phyloP scores from a whole-genome alignment of 2,329 filamentous ascomycete species.

The Chalaropsis ovoidea region DNA sequence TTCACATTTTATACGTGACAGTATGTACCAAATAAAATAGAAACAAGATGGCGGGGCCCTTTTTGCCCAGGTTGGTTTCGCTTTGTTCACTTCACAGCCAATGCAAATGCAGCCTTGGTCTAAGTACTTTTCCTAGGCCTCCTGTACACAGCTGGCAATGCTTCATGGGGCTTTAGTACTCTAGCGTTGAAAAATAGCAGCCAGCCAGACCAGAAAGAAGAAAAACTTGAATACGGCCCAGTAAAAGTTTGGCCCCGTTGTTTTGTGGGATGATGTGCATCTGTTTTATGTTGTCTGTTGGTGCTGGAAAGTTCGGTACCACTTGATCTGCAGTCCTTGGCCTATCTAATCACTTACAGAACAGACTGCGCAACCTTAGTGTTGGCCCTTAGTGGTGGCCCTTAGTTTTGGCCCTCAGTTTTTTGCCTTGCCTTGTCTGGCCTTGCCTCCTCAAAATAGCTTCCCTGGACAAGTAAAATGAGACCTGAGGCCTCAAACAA shows the following conservation, averaged over 20 bases:
- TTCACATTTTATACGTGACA: neutral
- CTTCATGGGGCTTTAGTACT: neutral
- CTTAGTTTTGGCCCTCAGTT: too few relatives aligned
- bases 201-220: too few relatives aligned
- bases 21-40: neutral
- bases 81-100: conserved; percentile 8
- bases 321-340: neutral
- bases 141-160: neutral
- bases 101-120: neutral
- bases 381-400: too few relatives aligned
- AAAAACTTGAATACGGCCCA: neutral
- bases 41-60: neutral
- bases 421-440: neutral
- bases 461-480: neutral
- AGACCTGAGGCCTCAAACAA: neutral
- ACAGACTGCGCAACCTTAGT: neutral
- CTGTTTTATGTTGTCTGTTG: neutral
- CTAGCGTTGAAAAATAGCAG: neutral
- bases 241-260: neutral
- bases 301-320: neutral
- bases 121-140: neutral
- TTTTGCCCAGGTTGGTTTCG: neutral
- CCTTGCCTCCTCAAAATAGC: neutral
- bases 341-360: neutral
- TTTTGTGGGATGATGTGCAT: neutral